phyloP scores from a whole-genome alignment of 176 grass and related monocot genomes.

The Oryza australiensis region DNA sequence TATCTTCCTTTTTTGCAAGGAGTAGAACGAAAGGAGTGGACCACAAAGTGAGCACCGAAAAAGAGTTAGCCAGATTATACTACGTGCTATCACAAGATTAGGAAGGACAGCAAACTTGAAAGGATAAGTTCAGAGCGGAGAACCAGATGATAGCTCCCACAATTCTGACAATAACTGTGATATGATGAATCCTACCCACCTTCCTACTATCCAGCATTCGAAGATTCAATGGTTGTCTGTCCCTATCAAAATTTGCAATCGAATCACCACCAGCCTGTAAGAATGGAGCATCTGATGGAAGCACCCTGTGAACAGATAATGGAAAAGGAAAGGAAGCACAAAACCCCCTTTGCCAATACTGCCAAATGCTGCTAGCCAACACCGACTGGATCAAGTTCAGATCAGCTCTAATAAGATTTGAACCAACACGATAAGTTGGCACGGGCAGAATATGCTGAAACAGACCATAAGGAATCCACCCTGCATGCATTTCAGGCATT shows the following conservation, averaged over 20 bases:
- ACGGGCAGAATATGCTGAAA: constrained; percentile 62
- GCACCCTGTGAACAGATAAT: constrained; percentile 83
- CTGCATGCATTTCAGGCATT: constrained; percentile 40
- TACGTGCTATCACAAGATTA: constrained; percentile 3
- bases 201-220: constrained; percentile 59
- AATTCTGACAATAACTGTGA: constrained; percentile 13
- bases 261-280: constrained; percentile 64
- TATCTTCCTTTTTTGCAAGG: constrained; percentile 7
- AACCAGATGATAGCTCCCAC: constrained; percentile 39
- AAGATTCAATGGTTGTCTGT: constrained; percentile 54
- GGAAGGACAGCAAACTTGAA: neutral
- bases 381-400: constrained; percentile 70
- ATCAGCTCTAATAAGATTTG: constrained; percentile 83
- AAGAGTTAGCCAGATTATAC: constrained; percentile 21
- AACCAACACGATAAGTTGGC: constrained; percentile 75
- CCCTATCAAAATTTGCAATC: constrained; percentile 72
- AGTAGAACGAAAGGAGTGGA: neutral
- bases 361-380: constrained; percentile 71
- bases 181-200: constrained; percentile 42
- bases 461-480: constrained; percentile 40
- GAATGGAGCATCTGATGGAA: constrained; percentile 69
- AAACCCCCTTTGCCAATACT: constrained; percentile 97
- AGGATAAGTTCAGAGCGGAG: constrained; percentile 1
- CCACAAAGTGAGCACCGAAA: neutral
- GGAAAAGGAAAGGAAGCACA: constrained; percentile 90